Evolutionary conservation across 495 filamentous ascomycete species (phyloP), one percentile per base, ranked within the genome.

Genomic region (Tuber calosporum): DNA sequence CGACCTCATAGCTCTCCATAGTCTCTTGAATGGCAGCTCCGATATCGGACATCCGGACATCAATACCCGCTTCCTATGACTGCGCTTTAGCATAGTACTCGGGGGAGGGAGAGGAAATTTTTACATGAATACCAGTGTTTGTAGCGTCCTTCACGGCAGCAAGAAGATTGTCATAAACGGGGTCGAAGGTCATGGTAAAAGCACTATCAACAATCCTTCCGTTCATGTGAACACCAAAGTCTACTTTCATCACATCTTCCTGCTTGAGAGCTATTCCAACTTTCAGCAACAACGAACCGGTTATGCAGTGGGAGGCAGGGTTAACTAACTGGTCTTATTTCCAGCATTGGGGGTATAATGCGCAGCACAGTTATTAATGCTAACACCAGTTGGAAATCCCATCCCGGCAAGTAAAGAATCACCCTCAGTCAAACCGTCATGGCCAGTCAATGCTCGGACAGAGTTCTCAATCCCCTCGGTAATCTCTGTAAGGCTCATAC

Each of bases 271-370:
- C 85, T 77, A 74, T 66, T 68, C 45, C 62, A n/a, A 53, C 40
- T 41, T 22, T 73, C 38, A 69, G 72, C 43, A 37, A 68, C n/a
- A 66, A 5, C 37, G 68, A 7, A 22, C 26, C 22, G 2, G 37
- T 37, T 17, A 41, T 38, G 13, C 40, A 66, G 66, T 13, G 36
- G 17, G 45, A 20, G 36, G 20, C 15, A 66, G 41, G 20, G 38
- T 30, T 37, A 67, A 66, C 74, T 30, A 68, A 77, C 75, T 69
- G 79, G 90, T 90, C 84, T 96, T 95, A 82, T 91, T 92, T 70
- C 93, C 93, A n/a, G 93, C 89, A 83, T 96, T 97, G 37, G 93
- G 93, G 5, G 90, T 94, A 83, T 90, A 97, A 83, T 97, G 93
- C 26, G 93, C 93, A 36, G 91, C 92, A 77, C 91, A 91, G 81